phyloP scores from a whole-genome alignment of 192 early-diverging fungal species.

The Glomus cerebriforme region DNA sequence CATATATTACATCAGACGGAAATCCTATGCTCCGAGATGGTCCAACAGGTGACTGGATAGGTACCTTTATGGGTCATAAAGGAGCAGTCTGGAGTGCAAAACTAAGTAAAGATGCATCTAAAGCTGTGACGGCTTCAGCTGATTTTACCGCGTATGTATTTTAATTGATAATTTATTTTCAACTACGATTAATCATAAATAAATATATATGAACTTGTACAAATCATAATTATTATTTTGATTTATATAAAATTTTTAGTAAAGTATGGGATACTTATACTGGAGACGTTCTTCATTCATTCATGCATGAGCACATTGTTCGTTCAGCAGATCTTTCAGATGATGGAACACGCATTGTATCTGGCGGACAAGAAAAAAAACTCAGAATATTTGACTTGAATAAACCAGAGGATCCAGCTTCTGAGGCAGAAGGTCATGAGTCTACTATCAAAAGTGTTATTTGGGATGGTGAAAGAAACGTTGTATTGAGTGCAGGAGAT shows the following conservation, averaged over 20 bases:
- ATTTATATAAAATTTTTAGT: conserved; percentile 39
- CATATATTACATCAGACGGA: conserved; percentile 55
- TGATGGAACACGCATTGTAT: conserved; percentile 71
- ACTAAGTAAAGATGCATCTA: conserved; percentile 72
- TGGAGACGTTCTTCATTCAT: conserved; percentile 68
- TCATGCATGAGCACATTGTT: conserved; percentile 82
- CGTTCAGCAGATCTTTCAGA: conserved; percentile 79
- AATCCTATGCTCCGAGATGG: conserved; percentile 87
- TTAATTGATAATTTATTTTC: background rate
- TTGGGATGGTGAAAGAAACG: conserved; percentile 59
- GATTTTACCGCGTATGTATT: conserved; percentile 81
- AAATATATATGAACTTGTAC: too few relatives aligned
- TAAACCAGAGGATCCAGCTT: conserved; percentile 45
- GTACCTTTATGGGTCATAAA: conserved; percentile 89
- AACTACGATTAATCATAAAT: background rate
- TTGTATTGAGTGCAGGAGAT: conserved; percentile 64
- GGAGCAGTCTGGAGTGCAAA: conserved; percentile 90
- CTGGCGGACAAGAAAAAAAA: conserved; percentile 82
- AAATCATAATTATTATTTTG: background rate
- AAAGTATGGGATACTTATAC: conserved; percentile 87
- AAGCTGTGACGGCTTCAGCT: conserved; percentile 89
- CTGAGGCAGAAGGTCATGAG: conserved; percentile 54
- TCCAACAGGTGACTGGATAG: conserved; percentile 91
- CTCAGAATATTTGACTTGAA: conserved; percentile 81
- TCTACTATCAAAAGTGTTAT: conserved; percentile 64